Evolutionary conservation across 164 flowering plant genomes (phyloP).

Genomic region (Annona cherimola): DNA sequence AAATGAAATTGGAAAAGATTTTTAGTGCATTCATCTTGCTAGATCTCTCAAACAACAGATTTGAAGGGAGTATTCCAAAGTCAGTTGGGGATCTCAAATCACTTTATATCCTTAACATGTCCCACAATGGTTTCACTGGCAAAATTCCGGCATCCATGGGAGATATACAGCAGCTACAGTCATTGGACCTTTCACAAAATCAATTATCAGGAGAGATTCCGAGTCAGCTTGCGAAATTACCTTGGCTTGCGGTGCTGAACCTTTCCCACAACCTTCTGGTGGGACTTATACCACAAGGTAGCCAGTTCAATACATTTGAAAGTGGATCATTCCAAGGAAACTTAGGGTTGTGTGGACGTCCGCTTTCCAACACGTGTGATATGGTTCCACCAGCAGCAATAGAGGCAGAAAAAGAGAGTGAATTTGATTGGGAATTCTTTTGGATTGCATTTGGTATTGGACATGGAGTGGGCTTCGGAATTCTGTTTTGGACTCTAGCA

Average conservation of each 20-base stretch:
- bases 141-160: neutral
- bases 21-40: too few relatives aligned
- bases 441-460: neutral
- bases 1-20: too few relatives aligned
- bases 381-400: neutral
- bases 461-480: neutral
- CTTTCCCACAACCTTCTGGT: neutral
- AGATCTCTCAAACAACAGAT: neutral
- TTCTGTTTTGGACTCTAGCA: neutral
- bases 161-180: neutral
- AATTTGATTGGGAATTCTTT: neutral
- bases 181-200: neutral
- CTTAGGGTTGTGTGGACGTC: neutral
- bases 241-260: neutral
- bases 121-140: neutral
- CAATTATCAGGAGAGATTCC: neutral
- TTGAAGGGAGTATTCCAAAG: neutral
- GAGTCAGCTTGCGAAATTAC: neutral
- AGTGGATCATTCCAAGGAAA: neutral
- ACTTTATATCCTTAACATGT: neutral
- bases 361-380: neutral
- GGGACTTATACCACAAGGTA: neutral
- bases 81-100: neutral
- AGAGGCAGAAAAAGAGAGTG: neutral
- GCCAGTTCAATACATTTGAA: neutral